Conservation (phyloP, 306 rosid genomes). For the Lathyrus aphaca region DNA sequence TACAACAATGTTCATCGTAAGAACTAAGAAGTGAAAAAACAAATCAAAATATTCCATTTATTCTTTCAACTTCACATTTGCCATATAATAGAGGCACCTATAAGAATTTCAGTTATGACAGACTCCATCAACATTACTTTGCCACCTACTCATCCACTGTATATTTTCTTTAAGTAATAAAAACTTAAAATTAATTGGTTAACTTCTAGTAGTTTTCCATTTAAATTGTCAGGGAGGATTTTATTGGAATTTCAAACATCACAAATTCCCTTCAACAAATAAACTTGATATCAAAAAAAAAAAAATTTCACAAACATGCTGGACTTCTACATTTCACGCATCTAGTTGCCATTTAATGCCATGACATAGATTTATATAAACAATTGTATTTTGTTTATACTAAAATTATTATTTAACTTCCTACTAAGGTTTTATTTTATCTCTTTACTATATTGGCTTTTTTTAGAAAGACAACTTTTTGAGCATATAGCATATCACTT, state of each 20-base stretch:
- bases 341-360: not conserved
- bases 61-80: conserved; percentile 19
- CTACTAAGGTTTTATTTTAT: not conserved
- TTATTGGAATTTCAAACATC: conserved; percentile 15
- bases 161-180: conserved; percentile 2
- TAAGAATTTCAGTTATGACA: conserved; percentile 13
- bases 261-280: conserved; percentile 8
- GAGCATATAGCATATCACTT: not conserved
- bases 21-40: conserved; percentile 17
- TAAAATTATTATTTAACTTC: not conserved
- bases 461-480: not conserved
- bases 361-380: not conserved
- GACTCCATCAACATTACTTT: conserved; percentile 21
- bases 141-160: conserved; percentile 7
- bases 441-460: not conserved
- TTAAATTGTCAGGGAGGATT: not conserved
- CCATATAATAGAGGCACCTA: not conserved
- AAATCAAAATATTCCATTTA: conserved; percentile 17
- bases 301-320: not conserved
- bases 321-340: not conserved
- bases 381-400: not conserved
- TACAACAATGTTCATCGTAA: conserved; percentile 2
- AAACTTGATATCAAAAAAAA: not conserved
- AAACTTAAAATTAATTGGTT: not conserved
- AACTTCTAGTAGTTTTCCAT: not conserved